A percentile compares a stretch with the other conserved stretches of the same genome.
These are phyloP conservation scores for Vaccinium macrocarpon DNA, from an alignment of 148 eudicot species.

Conservation along the genomic window DNA sequence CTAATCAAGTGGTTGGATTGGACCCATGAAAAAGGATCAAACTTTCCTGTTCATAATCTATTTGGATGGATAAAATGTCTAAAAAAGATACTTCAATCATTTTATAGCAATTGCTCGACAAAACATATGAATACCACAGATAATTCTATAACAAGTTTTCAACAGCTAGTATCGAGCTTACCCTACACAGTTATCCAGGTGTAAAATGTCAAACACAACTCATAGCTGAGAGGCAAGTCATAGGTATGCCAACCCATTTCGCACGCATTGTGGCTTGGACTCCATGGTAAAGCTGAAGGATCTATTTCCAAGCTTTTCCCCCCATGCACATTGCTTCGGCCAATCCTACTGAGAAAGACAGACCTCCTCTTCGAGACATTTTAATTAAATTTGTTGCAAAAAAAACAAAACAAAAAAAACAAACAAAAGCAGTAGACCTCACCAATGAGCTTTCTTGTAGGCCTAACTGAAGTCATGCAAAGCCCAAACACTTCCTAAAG, in stretches of 20 bases:
- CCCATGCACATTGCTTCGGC: no score
- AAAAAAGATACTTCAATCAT: neutral
- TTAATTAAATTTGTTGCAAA: no score
- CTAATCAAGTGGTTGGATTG: neutral
- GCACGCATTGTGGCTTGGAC: neutral
- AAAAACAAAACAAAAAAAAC: no score
- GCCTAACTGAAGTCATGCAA: no score
- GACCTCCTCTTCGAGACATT: no score
- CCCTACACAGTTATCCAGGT: neutral
- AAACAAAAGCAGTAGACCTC: neutral
- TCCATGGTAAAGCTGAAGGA: neutral
- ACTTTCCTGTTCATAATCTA: neutral
- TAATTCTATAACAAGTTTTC: neutral
- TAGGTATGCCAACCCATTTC: neutral
- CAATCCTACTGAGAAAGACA: neutral
- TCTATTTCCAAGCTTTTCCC: neutral
- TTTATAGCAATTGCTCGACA: neutral
- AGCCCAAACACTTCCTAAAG: no score
- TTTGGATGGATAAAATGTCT: neutral
- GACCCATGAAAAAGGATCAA: neutral
- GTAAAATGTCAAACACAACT: neutral
- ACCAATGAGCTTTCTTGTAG: neutral
- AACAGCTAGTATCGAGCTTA: neutral
- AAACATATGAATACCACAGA: neutral
- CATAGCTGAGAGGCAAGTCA: neutral